These are phyloP conservation scores for Scheffersomyces titani DNA, from an alignment of 1,139 yeast genomes.

Conservation along the genomic window DNA sequence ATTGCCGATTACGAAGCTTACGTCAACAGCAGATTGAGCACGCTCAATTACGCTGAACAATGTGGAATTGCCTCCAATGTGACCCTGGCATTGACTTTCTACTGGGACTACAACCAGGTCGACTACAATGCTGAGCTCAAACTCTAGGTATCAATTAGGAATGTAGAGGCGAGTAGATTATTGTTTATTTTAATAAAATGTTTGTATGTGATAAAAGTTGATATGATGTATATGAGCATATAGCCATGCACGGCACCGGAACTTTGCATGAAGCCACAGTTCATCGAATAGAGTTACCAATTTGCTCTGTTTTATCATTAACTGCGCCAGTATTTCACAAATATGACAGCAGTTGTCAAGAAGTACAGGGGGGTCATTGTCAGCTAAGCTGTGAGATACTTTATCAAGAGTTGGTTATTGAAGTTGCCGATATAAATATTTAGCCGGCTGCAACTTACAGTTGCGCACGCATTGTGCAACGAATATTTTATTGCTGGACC, in stretches of 20 bases:
- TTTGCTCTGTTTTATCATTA: neutral
- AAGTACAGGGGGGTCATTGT: neutral
- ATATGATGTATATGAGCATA: no score
- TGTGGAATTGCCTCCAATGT: slow-evolving; percentile 19
- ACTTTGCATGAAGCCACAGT: neutral
- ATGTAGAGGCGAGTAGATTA: neutral
- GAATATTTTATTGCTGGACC: neutral
- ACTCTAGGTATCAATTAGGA: neutral
- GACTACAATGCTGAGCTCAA: slow-evolving; percentile 24
- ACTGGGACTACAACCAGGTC: slow-evolving; percentile 30
- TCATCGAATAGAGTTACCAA: neutral
- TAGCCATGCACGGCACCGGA: neutral
- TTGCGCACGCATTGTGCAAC: neutral
- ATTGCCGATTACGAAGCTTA: slow-evolving; percentile 22
- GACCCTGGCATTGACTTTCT: slow-evolving; percentile 20
- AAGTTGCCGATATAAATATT: neutral
- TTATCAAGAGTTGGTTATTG: neutral
- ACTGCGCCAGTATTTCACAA: neutral
- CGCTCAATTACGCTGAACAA: slow-evolving; percentile 16
- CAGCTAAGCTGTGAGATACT: neutral
- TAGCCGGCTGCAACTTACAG: neutral
- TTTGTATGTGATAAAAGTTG: neutral
- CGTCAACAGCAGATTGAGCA: slow-evolving; percentile 19
- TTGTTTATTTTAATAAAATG: neutral
- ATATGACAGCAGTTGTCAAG: neutral